phyloP scores from a whole-genome alignment of 805 yeast genomes.

The Saturnispora sanitii region DNA sequence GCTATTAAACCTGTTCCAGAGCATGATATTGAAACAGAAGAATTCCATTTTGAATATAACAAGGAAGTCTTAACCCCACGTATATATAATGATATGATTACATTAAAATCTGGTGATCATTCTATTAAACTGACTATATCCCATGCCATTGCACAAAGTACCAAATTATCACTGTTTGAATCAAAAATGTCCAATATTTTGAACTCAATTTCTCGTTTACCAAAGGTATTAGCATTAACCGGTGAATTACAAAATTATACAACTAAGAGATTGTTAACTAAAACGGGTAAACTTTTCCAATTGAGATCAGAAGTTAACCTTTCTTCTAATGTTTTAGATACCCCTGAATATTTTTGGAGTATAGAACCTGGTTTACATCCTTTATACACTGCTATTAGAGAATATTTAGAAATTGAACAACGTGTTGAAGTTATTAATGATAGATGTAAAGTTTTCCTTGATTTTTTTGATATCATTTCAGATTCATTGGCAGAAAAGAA shows the following conservation, averaged over 20 bases:
- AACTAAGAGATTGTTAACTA: constrained; percentile 73
- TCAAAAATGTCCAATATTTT: constrained; percentile 79
- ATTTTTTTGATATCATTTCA: constrained; percentile 83
- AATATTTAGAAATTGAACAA: constrained; percentile 90
- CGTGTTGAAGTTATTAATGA: constrained; percentile 90
- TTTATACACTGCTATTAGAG: constrained; percentile 77
- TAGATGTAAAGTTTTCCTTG: constrained; percentile 86
- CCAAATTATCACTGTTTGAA: constrained; percentile 84
- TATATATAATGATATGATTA: constrained; percentile 89
- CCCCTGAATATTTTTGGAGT: constrained; percentile 96
- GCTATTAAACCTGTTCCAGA: constrained; percentile 70
- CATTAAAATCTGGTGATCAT: constrained; percentile 84
- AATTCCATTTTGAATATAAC: constrained; percentile 61
- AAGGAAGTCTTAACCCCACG: constrained; percentile 41
- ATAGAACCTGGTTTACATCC: constrained; percentile 93
- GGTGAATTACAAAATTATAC: constrained; percentile 74
- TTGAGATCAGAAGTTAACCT: constrained; percentile 88
- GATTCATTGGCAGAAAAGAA: constrained; percentile 91
- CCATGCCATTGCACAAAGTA: constrained; percentile 94
- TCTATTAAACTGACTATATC: constrained; percentile 86
- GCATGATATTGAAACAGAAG: constrained; percentile 89
- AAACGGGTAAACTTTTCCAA: constrained; percentile 85
- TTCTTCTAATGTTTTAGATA: constrained; percentile 82
- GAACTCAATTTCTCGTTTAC: constrained; percentile 78
- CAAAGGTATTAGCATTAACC: constrained; percentile 80